Evolutionary conservation across 2,329 filamentous ascomycete species (phyloP).

Genomic region (Fusarium sp.): DNA sequence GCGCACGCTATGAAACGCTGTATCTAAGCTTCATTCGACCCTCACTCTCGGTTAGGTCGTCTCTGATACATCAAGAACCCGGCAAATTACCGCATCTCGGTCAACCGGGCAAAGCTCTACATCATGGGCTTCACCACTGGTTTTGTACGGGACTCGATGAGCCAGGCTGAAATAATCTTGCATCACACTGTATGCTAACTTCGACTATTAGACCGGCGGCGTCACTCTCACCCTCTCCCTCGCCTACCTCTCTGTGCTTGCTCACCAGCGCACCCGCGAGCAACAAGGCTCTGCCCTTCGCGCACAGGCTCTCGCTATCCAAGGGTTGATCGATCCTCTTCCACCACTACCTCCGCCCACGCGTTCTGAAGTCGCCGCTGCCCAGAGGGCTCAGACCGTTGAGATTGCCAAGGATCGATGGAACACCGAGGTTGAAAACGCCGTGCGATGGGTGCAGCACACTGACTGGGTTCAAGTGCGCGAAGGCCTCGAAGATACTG

Average conservation of each 20-base stretch:
- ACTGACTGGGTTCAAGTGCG: slow-evolving; percentile 72
- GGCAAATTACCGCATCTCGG: slow-evolving; percentile 46
- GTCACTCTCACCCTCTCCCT: slow-evolving; percentile 78
- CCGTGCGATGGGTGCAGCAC: slow-evolving; percentile 72
- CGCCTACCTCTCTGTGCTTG: slow-evolving; percentile 75
- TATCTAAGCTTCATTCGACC: slow-evolving; percentile 35
- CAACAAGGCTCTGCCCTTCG: slow-evolving; percentile 65
- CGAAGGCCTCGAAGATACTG: slow-evolving; percentile 63
- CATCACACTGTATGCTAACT: slow-evolving; percentile 2
- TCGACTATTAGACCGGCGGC: slow-evolving; percentile 69
- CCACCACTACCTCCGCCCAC: slow-evolving; percentile 59
- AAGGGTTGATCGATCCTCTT: slow-evolving; percentile 60
- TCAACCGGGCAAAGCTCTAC: slow-evolving; percentile 39
- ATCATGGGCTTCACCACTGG: slow-evolving; percentile 78
- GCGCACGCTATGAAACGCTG: slow-evolving; percentile 47
- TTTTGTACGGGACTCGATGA: slow-evolving; percentile 66
- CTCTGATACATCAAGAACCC: slow-evolving; percentile 22
- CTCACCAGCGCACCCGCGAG: slow-evolving; percentile 75
- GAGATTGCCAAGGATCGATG: slow-evolving; percentile 79
- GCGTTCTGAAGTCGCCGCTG: slow-evolving; percentile 59
- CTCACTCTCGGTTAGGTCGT: slow-evolving; percentile 30
- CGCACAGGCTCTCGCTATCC: slow-evolving; percentile 64
- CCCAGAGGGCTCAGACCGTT: slow-evolving; percentile 64
- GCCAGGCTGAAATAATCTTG: background rate
- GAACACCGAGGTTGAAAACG: slow-evolving; percentile 77